Evolutionary conservation across 2,329 filamentous ascomycete species (phyloP).

Genomic region (Emericellopsis atlantica): DNA sequence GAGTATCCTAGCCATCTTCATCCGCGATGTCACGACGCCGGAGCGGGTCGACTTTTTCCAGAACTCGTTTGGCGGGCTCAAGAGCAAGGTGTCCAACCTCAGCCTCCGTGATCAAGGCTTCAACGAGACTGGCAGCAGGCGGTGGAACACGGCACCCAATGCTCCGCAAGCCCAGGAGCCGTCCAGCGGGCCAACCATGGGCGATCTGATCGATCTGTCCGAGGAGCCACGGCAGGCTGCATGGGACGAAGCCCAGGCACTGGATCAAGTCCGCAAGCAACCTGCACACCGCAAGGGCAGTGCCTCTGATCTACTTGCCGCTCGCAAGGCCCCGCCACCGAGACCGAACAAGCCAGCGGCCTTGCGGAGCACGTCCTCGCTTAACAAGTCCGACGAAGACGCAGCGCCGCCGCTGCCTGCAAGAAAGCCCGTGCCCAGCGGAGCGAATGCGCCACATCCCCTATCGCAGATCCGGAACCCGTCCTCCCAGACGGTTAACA

Average conservation of each 20-base stretch:
- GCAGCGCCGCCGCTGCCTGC: slow-evolving; percentile 21
- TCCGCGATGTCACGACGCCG: slow-evolving; percentile 84
- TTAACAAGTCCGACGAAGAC: slow-evolving; percentile 7
- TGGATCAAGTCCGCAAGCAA: background rate
- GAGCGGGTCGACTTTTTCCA: slow-evolving; percentile 67
- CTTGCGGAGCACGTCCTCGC: slow-evolving; percentile 31
- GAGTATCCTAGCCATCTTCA: slow-evolving; percentile 77
- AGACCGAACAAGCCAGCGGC: slow-evolving; percentile 45
- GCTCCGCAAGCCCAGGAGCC: slow-evolving; percentile 7
- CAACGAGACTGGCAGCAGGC: too few species aligned
- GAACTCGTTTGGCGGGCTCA: slow-evolving; percentile 25
- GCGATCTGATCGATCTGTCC: slow-evolving; percentile 48
- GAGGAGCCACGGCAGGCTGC: slow-evolving; percentile 31
- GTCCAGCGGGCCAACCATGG: slow-evolving; percentile 30
- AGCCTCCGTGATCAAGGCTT: slow-evolving; percentile 1
- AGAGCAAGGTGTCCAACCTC: slow-evolving; percentile 12
- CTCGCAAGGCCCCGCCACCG: slow-evolving; percentile 31
- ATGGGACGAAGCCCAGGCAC: slow-evolving; percentile 16
- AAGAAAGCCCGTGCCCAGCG: slow-evolving; percentile 14
- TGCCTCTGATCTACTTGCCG: slow-evolving; percentile 15
- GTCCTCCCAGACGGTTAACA: slow-evolving; percentile 17
- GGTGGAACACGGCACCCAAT: background rate
- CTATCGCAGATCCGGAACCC: slow-evolving; percentile 27
- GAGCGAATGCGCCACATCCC: slow-evolving; percentile 18
- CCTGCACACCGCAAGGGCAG: slow-evolving; percentile 8